Conservation (phyloP, 148 eudicot species). For the Rhododendron simsii region DNA sequence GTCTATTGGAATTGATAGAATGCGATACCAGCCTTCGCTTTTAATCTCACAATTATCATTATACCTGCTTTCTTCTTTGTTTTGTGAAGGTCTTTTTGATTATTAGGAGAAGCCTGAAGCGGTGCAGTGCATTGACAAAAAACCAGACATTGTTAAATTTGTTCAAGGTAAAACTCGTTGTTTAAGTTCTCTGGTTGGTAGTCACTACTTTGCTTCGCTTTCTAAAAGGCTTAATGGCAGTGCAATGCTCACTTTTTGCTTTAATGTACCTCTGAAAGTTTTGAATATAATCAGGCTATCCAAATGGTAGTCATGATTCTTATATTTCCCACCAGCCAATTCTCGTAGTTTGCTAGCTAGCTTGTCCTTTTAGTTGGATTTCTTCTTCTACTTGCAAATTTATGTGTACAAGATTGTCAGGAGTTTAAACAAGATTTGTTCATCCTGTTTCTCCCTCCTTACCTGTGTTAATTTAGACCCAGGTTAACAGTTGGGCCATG, state of each 20-base stretch:
- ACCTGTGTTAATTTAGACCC: neutral
- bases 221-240: neutral
- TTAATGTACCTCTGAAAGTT: neutral
- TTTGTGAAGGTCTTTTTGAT: constrained; percentile 72
- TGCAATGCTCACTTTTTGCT: neutral
- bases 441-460: neutral
- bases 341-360: neutral
- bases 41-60: neutral
- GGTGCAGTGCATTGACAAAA: constrained; percentile 96
- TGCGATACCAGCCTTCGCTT: neutral
- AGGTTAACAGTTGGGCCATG: neutral
- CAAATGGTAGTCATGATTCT: neutral
- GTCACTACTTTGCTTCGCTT: neutral
- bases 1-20: neutral
- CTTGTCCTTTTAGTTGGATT: neutral
- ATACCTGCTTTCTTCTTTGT: constrained; percentile 3
- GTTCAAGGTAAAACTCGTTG: constrained; percentile 45
- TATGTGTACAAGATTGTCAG: neutral
- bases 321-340: neutral
- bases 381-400: neutral
- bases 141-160: constrained; percentile 81
- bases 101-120: constrained; percentile 88
- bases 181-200: constrained; percentile 1
- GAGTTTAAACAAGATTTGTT: neutral
- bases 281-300: neutral